Conservation (phyloP, 495 filamentous ascomycete genomes). For the Massariosphaeria phaeospora region DNA sequence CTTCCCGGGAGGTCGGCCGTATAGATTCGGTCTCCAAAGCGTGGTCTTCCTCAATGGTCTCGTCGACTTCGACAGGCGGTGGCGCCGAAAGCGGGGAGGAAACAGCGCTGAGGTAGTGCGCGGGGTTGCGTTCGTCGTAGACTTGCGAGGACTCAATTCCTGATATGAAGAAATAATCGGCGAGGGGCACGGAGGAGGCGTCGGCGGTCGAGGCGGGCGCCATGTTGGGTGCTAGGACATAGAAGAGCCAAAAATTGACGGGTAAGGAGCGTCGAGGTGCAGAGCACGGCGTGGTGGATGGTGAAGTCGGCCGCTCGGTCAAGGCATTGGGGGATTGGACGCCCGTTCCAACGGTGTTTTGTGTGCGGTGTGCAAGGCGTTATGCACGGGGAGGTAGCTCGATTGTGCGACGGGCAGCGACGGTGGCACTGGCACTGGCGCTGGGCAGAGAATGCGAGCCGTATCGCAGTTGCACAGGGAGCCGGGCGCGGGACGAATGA, state of each 20-base stretch:
- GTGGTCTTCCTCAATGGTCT: slow-evolving; percentile 76
- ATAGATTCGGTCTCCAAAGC: slow-evolving; percentile 42
- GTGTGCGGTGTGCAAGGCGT: slow-evolving; percentile 25
- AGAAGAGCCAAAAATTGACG: slow-evolving; percentile 5
- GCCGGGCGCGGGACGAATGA: not conserved
- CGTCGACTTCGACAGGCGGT: slow-evolving; percentile 57
- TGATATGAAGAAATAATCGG: slow-evolving; percentile 98
- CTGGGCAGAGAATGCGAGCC: slow-evolving; percentile 6
- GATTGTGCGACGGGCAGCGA: not conserved
- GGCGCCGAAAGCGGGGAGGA: slow-evolving; percentile 18
- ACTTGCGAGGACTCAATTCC: slow-evolving; percentile 70
- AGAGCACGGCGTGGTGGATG: slow-evolving; percentile 11
- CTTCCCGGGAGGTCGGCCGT: slow-evolving; percentile 52
- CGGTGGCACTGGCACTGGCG: no score
- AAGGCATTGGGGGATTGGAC: slow-evolving; percentile 28
- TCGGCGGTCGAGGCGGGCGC: slow-evolving; percentile 33
- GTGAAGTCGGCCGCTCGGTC: slow-evolving; percentile 13
- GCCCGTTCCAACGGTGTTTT: slow-evolving; percentile 20
- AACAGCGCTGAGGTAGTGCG: slow-evolving; percentile 17
- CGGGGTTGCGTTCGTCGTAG: slow-evolving; percentile 51
- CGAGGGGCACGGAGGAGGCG: slow-evolving; percentile 68
- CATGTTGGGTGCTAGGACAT: slow-evolving; percentile 32
- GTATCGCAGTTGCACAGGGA: not conserved
- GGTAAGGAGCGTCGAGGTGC: slow-evolving; percentile 19
- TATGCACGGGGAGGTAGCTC: slow-evolving; percentile 1